Conservation (phyloP, 345 rosid genomes). For the Carallia brachiata region DNA sequence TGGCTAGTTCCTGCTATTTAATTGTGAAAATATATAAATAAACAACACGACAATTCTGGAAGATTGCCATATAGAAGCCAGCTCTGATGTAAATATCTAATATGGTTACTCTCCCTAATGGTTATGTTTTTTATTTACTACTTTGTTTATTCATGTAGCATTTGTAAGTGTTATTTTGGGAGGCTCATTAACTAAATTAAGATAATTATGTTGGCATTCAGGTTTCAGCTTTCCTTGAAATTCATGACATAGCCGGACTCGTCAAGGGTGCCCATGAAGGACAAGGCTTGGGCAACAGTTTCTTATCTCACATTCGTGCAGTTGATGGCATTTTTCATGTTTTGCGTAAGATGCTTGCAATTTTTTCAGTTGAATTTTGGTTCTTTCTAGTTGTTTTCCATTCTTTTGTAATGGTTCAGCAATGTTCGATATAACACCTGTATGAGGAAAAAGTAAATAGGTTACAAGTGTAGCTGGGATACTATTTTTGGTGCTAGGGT, state of each 20-base stretch:
- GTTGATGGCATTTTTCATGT: conserved; percentile 99
- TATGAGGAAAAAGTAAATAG: too few species aligned
- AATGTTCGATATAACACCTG: too few species aligned
- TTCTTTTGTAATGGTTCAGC: background rate
- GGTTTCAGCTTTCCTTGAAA: conserved; percentile 93
- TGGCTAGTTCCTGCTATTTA: too few species aligned
- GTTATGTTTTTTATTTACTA: too few species aligned
- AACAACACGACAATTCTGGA: too few species aligned
- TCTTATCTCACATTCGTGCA: conserved; percentile 95
- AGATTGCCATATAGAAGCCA: too few species aligned
- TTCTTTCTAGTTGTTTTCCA: background rate
- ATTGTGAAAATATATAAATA: too few species aligned
- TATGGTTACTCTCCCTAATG: too few species aligned
- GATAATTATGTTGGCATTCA: conserved; percentile 17
- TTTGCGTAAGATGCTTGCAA: conserved; percentile 51
- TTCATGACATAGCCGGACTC: conserved; percentile 96
- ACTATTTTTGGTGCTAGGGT: background rate
- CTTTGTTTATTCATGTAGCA: too few species aligned
- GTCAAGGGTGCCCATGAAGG: conserved; percentile 97
- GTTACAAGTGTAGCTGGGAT: background rate
- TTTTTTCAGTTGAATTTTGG: background rate
- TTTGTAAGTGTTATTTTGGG: too few species aligned
- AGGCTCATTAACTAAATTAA: too few species aligned
- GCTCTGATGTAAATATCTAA: too few species aligned
- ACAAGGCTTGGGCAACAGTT: conserved; percentile 93